Percentiles rank a stretch among this genome's conserved stretches.
Evolutionary conservation across 495 filamentous ascomycete species (phyloP).

Genomic region (Penicillium desertorum): DNA sequence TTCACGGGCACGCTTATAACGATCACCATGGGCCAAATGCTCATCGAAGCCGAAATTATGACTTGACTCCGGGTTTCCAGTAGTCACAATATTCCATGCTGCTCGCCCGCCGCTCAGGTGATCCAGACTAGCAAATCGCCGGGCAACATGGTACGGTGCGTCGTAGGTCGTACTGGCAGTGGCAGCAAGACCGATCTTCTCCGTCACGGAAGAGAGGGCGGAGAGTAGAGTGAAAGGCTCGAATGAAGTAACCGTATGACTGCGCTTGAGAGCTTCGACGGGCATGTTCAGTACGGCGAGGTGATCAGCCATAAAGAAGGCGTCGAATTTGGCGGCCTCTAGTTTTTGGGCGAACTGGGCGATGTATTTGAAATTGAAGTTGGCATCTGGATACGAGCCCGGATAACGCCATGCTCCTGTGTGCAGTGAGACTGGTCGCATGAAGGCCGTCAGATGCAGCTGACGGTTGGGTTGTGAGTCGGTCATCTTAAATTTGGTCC

Average conservation of each 20-base stretch:
- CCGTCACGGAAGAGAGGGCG: constrained; percentile 45
- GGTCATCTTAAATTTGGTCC: constrained; percentile 14
- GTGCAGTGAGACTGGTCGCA: constrained; percentile 57
- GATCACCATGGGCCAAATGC: constrained; percentile 37
- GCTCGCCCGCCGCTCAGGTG: constrained; percentile 59
- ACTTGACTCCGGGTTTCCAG: constrained; percentile 39
- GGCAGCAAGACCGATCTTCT: constrained; percentile 49
- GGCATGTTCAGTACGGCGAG: constrained; percentile 60
- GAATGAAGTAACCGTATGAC: constrained; percentile 56
- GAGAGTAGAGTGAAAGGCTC: constrained; percentile 51
- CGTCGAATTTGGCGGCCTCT: constrained; percentile 60
- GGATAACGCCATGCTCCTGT: constrained; percentile 60
- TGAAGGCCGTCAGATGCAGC: constrained; percentile 59
- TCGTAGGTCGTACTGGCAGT: constrained; percentile 65
- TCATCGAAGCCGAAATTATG: constrained; percentile 40
- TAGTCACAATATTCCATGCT: constrained; percentile 45
- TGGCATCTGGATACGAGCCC: constrained; percentile 54
- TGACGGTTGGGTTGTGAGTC: constrained; percentile 21
- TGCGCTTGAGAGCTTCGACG: constrained; percentile 55
- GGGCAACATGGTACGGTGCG: constrained; percentile 61
- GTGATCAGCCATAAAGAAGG: constrained; percentile 64
- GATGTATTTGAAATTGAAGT: constrained; percentile 58
- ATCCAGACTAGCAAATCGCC: constrained; percentile 61
- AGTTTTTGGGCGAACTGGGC: constrained; percentile 55
- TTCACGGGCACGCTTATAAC: constrained; percentile 42